phyloP scores from a whole-genome alignment of 169 alveolate species.

The Ichthyophthirius multifiliis region DNA sequence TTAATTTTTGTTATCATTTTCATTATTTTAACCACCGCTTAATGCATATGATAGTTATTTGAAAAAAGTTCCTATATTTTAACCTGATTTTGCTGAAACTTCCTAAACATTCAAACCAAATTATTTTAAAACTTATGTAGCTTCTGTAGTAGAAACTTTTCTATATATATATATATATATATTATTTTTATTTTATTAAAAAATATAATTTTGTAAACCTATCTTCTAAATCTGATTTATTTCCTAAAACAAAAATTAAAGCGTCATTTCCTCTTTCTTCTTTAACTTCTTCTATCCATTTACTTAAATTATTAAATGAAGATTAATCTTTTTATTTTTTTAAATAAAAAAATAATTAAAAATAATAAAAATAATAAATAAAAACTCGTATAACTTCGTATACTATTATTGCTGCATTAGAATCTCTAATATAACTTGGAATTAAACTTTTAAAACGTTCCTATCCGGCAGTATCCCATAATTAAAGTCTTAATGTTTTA shows the following conservation, averaged over 20 bases:
- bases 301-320: slow-evolving; percentile 86
- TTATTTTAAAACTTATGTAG: background rate
- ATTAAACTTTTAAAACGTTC: slow-evolving; percentile 95
- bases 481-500: slow-evolving; percentile 93
- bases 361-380: too few species aligned
- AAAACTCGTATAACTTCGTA: slow-evolving; percentile 88
- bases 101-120: slow-evolving; percentile 10
- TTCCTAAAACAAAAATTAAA: slow-evolving; percentile 70
- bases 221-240: slow-evolving; percentile 67
- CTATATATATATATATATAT: too few species aligned
- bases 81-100: slow-evolving; percentile 22
- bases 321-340: slow-evolving; percentile 46
- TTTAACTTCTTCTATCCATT: slow-evolving; percentile 97
- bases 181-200: background rate
- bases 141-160: slow-evolving; percentile 2
- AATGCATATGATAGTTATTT: background rate
- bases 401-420: slow-evolving; percentile 95
- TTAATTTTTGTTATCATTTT: too few species aligned
- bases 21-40: too few species aligned
- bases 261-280: slow-evolving; percentile 79
- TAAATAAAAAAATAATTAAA: too few species aligned
- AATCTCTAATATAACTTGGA: slow-evolving; percentile 97
- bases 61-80: background rate
- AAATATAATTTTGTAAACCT: slow-evolving; percentile 28
- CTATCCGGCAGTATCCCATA: slow-evolving; percentile 99